Evolutionary conservation across 495 filamentous ascomycete genomes (phyloP), one percentile per base, ranked within the genome.

Genomic region (Tuber brumale): DNA sequence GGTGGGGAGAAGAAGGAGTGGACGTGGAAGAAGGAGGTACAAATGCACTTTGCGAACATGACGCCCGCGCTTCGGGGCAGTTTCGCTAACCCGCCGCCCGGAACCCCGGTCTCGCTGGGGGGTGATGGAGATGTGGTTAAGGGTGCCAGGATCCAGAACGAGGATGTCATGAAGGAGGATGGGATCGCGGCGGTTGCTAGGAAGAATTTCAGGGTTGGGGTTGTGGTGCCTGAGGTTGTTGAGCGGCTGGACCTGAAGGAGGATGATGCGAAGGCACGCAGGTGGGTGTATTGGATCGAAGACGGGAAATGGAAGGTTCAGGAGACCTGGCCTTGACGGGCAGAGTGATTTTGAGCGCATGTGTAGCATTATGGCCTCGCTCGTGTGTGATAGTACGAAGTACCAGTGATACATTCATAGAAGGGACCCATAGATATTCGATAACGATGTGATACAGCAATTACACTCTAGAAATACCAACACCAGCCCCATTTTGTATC

Each of bases 21-120:
- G 91, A 88, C 86, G 21, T 97, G 92, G 89, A 86, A 85, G 48
- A 91, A 86, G 77, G 93, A 97, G 84, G 84, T 97, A 66, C 92
- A 91, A 76, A 90, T 88, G 78, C 93, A 95, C 85, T 97, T 97
- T 87, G 94, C 92, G 21, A 97, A 97, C 83, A 85, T 94, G 82
- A 89, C 87, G 41, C 95, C 95, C 21, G 83, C 87, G 9, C 91
- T 94, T 89, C 85, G 92, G 81, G 93, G 92, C 76, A 86, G 89
- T n/a, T 97, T 97, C 83, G 88, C 86, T 74, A 90, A 88, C 69
- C 95, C 95, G 61, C 88, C 90, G 37, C 93, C 95, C 2, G 95
- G 94, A 0, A 85, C 82, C 42, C 88, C 89, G 31, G 83, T 87
- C 72, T 84, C 84, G 23, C 86, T 87, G 0, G 83, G 77, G 8